Evolutionary conservation across 768 basidiomycete species (phyloP).

Genomic region (Coprinellus aureogranulatus): DNA sequence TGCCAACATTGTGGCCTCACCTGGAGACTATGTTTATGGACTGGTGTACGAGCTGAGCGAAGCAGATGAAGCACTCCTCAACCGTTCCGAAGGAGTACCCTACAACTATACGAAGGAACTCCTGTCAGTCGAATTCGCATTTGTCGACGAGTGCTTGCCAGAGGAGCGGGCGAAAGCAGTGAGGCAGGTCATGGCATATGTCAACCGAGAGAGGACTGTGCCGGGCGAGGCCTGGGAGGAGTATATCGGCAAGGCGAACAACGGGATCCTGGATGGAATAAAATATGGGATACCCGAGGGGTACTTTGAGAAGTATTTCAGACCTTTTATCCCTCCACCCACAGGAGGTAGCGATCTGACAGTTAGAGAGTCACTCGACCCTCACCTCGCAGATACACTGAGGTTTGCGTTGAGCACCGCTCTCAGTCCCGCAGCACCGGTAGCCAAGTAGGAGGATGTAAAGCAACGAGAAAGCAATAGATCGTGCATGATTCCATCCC

Average conservation of each 20-base stretch:
- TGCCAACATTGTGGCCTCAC: constrained; percentile 41
- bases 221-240: constrained; percentile 34
- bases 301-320: constrained; percentile 43
- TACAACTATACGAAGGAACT: constrained; percentile 32
- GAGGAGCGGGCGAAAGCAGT: too few relatives aligned
- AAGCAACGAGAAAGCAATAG: neutral
- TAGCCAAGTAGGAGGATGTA: neutral
- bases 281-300: constrained; percentile 35
- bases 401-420: neutral
- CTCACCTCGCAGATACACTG: neutral
- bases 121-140: too few relatives aligned
- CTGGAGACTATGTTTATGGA: constrained; percentile 40
- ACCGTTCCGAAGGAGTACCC: constrained; percentile 40
- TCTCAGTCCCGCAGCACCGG: neutral
- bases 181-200: constrained; percentile 34
- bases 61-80: constrained; percentile 36
- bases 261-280: constrained; percentile 40
- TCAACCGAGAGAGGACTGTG: constrained; percentile 31
- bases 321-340: constrained; percentile 33
- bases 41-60: constrained; percentile 38
- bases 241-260: constrained; percentile 45
- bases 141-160: too few relatives aligned
- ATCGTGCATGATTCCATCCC: neutral
- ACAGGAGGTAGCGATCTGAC: too few relatives aligned
- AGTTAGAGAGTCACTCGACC: too few relatives aligned